Evolutionary conservation across 2,329 filamentous ascomycete species (phyloP), one percentile per base, ranked within the genome.

Genomic region (Emydomyces testavorans): DNA sequence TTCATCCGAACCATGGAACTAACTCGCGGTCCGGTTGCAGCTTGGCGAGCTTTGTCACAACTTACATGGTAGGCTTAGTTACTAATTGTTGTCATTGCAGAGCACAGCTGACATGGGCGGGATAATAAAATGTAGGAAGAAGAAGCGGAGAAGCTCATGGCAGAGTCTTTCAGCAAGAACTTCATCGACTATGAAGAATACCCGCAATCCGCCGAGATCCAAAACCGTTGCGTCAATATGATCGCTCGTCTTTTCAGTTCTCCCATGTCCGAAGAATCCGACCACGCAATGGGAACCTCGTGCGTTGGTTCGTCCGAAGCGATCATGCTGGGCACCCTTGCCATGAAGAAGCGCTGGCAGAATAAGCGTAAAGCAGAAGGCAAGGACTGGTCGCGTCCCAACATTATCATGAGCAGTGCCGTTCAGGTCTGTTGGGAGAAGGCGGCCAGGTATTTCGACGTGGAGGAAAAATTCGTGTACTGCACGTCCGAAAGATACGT

Each of bases 401-500:
- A 96, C 69, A 82, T 96, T 52, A 72, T 96, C 72, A 95, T 96
- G 90, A 92, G 85, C 58, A 87, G 85, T 21, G 89, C 90, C 26
- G 90, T 95, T 1, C 90, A 96, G 69, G 90, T 95, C 34, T 94
- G 88, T 74, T 95, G 89, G 89, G 88, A 95, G 67, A 95, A 95
- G 72, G 82, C 83, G 0, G 79, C 83, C 3, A 76, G 87, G 44
- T 94, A 93, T 71, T 92, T 94, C 58, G 90, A 96, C 60, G 78
- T 95, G 35, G 90, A 95, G 57, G 89, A 95, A 72, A 86, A 85
- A 68, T 88, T 78, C 53, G 76, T 79, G 50, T 80, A 73, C 64
- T 81, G 77, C 63, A 80, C 77, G 3, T 65, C 72, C 4, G 71
- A 75, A 7, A 75, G 79, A 51, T 82, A 74, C 52, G 76, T 80